Base-by-base conservation (phyloP, 2,329 filamentous ascomycete genomes). In the Ceratocystis lukuohia region DNA sequence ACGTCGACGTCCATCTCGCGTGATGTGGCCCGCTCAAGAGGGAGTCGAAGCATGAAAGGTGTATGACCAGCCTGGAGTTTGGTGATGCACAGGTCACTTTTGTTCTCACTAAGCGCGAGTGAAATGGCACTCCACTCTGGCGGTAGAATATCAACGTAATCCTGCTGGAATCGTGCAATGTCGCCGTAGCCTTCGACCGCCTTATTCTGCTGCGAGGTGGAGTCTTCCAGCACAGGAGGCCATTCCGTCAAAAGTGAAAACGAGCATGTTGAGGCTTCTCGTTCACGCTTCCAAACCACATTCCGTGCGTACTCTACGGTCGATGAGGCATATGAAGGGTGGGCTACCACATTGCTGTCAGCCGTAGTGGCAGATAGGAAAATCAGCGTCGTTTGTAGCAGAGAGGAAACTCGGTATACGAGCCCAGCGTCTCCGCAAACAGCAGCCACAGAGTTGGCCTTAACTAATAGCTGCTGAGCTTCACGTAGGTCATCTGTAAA, bases 111-210 rank as follows among this genome's bases (percentile, higher is more conserved):
- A 17, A 99, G 76, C 0, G 88, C 88, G 57, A 99, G 78, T 0
- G 92, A 97, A 8, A 99, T 79, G 1, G 92, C 88, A 61, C 86
- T 91, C 94, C 94, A 99, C 5, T 82, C 80, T 48, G 80, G 77
- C 0, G 94, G 95, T 5, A 99, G 85, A 62, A 93, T 88, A 72
- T 96, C 89, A 63, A 96, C 81, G 71, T 91, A 96, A 59, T 92
- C 84, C 69, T 82, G 80, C 73, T 93, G 88, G 71, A 96, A 95
- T 30, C 80, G 79, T 56, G 79, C 75, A 71, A 85, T 80, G 69
- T 87, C 80, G 8, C 79, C 3, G 77, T 74, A 66, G 79, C 73
- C 1, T 17, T 77, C 79, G 20, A 66, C 61, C 82, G 73, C 68
- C 80, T 83, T 1, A 72, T 73, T 64, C 56, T 56, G 53, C 48